Percentiles rank a stretch among this genome's conserved stretches.
Conservation (phyloP, 2,329 filamentous ascomycete genomes). For the Phyllosticta citriasiana region DNA sequence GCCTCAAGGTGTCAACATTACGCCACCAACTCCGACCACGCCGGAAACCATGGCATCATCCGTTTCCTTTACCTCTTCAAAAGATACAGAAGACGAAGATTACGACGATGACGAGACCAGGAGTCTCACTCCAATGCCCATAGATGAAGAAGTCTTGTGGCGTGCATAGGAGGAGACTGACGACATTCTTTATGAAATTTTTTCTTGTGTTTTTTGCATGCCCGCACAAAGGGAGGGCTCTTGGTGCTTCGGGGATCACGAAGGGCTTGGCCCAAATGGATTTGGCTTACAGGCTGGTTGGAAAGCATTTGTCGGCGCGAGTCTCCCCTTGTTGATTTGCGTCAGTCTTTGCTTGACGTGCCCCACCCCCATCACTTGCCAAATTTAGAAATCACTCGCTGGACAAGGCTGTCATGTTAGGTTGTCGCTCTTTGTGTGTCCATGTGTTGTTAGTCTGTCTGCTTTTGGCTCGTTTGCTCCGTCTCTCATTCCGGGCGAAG, state of each 20-base stretch:
- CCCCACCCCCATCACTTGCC: background rate
- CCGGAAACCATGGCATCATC: slow-evolving; percentile 20
- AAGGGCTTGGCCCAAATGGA: background rate
- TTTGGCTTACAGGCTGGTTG: background rate
- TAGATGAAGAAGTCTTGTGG: slow-evolving; percentile 30
- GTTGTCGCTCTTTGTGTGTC: background rate
- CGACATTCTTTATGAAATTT: background rate
- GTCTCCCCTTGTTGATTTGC: background rate
- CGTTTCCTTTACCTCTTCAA: slow-evolving; percentile 12
- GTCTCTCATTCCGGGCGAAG: background rate
- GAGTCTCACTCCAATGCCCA: slow-evolving; percentile 25
- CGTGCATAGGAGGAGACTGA: slow-evolving; percentile 8
- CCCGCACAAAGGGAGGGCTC: background rate
- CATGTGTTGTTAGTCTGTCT: background rate
- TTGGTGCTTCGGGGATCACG: background rate
- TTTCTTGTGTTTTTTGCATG: background rate
- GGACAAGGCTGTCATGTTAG: background rate
- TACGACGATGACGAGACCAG: slow-evolving; percentile 21
- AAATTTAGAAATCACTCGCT: background rate
- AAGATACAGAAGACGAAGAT: slow-evolving; percentile 25
- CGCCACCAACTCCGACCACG: slow-evolving; percentile 24
- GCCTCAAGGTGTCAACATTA: slow-evolving; percentile 11
- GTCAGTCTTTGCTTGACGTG: background rate
- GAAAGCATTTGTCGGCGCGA: background rate
- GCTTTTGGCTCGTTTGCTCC: background rate